Percentiles rank a stretch among this genome's conserved stretches.
Evolutionary conservation across 345 rosid species (phyloP).

Genomic region (Camelina sativa): DNA sequence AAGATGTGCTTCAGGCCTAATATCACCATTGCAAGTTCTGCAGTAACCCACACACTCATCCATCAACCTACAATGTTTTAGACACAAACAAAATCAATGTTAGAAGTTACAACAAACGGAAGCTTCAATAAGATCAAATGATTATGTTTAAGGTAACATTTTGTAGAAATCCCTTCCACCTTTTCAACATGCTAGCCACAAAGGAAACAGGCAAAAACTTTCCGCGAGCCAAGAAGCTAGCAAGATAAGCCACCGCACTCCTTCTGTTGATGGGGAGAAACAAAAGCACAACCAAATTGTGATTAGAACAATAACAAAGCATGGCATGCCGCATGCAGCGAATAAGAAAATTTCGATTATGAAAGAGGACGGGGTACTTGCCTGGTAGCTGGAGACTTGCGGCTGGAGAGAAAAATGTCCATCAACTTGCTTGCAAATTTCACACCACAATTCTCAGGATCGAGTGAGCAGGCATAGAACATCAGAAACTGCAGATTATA

Average conservation of each 20-base stretch:
- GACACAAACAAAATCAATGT: neutral
- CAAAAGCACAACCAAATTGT: conserved; percentile 17
- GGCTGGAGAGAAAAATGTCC: conserved; percentile 56
- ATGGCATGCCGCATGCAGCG: conserved; percentile 7
- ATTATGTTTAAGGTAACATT: conserved; percentile 4
- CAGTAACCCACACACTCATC: conserved; percentile 74
- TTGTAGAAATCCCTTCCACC: conserved; percentile 43
- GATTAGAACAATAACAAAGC: conserved; percentile 18
- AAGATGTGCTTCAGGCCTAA: conserved; percentile 61
- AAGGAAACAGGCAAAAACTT: conserved; percentile 64
- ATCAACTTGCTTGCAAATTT: conserved; percentile 62
- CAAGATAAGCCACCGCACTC: conserved; percentile 92
- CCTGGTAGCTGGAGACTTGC: conserved; percentile 60
- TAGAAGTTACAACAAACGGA: conserved; percentile 14
- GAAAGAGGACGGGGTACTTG: conserved; percentile 37
- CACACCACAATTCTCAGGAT: conserved; percentile 78
- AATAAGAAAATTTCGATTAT: neutral
- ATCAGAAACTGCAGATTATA: conserved; percentile 72
- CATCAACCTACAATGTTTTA: conserved; percentile 57
- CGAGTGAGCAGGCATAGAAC: conserved; percentile 86
- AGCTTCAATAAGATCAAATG: conserved; percentile 18
- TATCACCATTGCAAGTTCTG: conserved; percentile 51
- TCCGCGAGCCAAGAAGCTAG: conserved; percentile 88
- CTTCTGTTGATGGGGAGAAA: conserved; percentile 55
- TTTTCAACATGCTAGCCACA: conserved; percentile 57